Base-by-base conservation (phyloP, 805 yeast species). In the Wickerhamiella allomyrinae region DNA sequence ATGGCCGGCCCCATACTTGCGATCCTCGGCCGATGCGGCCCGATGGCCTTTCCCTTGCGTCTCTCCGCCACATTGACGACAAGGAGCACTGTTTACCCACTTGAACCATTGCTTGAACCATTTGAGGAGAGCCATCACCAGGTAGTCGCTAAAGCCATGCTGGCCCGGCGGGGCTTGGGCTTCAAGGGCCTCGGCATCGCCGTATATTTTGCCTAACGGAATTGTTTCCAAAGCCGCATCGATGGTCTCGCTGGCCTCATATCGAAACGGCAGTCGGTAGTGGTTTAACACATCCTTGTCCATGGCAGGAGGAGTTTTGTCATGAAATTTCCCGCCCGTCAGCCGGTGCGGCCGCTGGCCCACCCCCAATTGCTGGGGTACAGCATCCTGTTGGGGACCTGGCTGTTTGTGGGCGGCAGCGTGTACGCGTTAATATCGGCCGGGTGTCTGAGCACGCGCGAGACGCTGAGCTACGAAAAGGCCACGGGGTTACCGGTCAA, bases 91-190 rank as follows among this genome's bases (percentile, higher is more conserved):
- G 52, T 80, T 79, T 7, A 83, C 77, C 97, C 97, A 89, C 21
- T 61, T 65, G 62, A 89, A 89, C 62, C 83, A 86, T 31, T 76
- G 65, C 51, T 84, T 85, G 63, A 79, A 89, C 77, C 84, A 80
- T 37, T 45, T 59, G 11, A 80, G 59, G 24, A 77, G 55, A 46
- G 73, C 79, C 47, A 63, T 65, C 1, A 79, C 79, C 2, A 80
- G 48, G 22, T 69, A 62, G 54, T 80, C 89, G 29, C 72, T 68
- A 43, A 73, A 67, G 14, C 72, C 68, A 49, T 64, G 61, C 20
- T 45, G 46, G 7, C 49, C 53, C 9, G 42, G 51, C 40, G 53
- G 57, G 22, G 50, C 53, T 15, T 58, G 61, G 19, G 48, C 52
- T 17, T 27, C 13, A 7, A 27, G 31, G 3, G 31, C 15, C 41